A percentile compares a stretch with the other conserved stretches of the same genome.
Evolutionary conservation across 192 early-diverging fungal genomes (phyloP).

Genomic region (Backusella westeae): DNA sequence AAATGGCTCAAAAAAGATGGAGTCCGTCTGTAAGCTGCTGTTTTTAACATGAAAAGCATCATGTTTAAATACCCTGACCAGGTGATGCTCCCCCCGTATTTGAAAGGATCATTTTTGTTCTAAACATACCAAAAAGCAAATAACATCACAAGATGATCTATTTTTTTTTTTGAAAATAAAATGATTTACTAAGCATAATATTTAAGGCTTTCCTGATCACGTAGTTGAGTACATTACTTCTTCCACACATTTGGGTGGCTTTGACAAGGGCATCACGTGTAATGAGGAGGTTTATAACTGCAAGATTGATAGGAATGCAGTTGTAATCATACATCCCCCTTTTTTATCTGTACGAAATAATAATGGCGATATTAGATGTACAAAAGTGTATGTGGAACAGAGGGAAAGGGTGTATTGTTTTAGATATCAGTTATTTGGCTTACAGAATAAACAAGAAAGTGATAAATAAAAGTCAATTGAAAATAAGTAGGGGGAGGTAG

Average conservation of each 20-base stretch:
- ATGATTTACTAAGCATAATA: neutral
- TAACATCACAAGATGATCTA: neutral
- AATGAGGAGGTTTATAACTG: neutral
- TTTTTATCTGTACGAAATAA: neutral
- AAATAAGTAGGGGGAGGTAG: neutral
- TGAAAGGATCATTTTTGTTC: neutral
- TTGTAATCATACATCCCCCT: neutral
- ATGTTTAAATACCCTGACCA: neutral
- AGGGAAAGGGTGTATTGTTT: neutral
- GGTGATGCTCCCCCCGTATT: neutral
- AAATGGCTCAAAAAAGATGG: too few relatives aligned
- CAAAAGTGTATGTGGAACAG: neutral
- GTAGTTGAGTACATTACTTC: neutral
- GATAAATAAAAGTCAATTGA: neutral
- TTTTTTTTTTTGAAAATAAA: neutral
- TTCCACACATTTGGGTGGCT: neutral
- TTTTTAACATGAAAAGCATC: neutral
- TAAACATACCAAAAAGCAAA: neutral
- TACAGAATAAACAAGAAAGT: neutral
- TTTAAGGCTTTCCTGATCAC: neutral
- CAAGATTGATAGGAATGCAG: neutral
- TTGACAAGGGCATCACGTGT: neutral
- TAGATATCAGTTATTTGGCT: neutral
- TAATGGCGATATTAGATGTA: neutral
- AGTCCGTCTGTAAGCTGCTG: neutral